These are phyloP conservation scores for Terana coerulea DNA, from an alignment of 768 basidiomycete genomes.

Conservation along the genomic window DNA sequence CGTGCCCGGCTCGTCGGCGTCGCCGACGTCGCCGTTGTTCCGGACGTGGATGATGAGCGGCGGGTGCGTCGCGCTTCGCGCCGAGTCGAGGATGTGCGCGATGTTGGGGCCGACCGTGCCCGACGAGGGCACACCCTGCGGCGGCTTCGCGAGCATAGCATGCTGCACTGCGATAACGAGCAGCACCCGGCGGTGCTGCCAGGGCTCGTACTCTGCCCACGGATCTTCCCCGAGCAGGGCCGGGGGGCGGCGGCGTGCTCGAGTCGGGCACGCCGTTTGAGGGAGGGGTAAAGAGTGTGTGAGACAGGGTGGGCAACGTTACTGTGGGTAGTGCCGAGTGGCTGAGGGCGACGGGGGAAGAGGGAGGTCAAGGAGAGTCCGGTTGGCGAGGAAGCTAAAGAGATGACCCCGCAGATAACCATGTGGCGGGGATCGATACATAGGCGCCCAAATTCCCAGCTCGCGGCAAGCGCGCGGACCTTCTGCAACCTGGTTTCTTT, in stretches of 20 bases:
- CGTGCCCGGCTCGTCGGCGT: slow-evolving; percentile 53
- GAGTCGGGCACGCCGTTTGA: background rate
- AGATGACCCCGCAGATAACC: slow-evolving; percentile 1
- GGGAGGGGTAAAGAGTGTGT: background rate
- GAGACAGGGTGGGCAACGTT: background rate
- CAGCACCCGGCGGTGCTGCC: slow-evolving; percentile 39
- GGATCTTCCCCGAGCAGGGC: slow-evolving; percentile 6
- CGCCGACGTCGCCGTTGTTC: slow-evolving; percentile 58
- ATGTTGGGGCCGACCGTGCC: slow-evolving; percentile 44
- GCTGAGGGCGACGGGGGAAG: background rate
- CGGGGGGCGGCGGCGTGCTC: background rate
- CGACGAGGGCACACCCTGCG: slow-evolving; percentile 48
- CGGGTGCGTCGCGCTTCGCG: slow-evolving; percentile 47
- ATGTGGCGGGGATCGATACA: background rate
- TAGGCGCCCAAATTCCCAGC: background rate
- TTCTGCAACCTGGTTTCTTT: background rate
- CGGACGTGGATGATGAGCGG: slow-evolving; percentile 61
- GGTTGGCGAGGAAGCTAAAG: background rate
- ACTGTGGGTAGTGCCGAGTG: no score
- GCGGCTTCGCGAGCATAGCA: slow-evolving; percentile 44
- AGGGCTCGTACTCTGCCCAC: slow-evolving; percentile 10
- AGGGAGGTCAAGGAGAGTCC: background rate
- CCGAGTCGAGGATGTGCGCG: slow-evolving; percentile 42
- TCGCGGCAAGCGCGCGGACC: background rate
- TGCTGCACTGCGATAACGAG: slow-evolving; percentile 58